Evolutionary conservation across 2,329 filamentous ascomycete genomes (phyloP).

Genomic region (Diplodia scrobiculata): DNA sequence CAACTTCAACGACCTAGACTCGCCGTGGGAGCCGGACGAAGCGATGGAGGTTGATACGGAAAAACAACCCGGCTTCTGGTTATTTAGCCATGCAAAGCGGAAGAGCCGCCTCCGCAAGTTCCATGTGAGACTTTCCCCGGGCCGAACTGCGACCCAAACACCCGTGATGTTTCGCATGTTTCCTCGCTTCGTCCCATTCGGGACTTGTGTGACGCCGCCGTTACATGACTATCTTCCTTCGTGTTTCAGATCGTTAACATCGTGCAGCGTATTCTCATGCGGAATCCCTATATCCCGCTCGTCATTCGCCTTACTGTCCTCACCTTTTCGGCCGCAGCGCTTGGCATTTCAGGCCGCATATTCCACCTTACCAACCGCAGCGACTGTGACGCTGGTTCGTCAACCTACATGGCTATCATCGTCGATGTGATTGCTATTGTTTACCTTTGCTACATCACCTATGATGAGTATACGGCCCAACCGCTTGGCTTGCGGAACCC

Average conservation of each 20-base stretch:
- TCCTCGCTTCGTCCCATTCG: conserved; percentile 7
- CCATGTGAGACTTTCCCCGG: conserved; percentile 46
- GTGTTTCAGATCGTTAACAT: conserved; percentile 26
- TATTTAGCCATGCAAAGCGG: conserved; percentile 52
- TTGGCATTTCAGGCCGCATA: conserved; percentile 76
- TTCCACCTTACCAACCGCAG: conserved; percentile 62
- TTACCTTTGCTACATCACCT: conserved; percentile 91
- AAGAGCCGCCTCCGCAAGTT: conserved; percentile 60
- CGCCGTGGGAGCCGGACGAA: conserved; percentile 59
- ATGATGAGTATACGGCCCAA: conserved; percentile 93
- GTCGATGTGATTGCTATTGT: conserved; percentile 87
- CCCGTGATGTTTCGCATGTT: conserved; percentile 16
- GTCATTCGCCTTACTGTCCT: conserved; percentile 81
- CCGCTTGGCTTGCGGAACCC: conserved; percentile 83
- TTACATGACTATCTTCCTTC: conserved; percentile 16
- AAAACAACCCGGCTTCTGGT: conserved; percentile 53
- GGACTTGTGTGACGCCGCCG: conserved; percentile 19
- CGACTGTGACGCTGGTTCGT: conserved; percentile 53
- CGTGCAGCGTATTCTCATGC: conserved; percentile 63
- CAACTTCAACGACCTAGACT: conserved; percentile 52
- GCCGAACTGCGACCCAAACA: conserved; percentile 20
- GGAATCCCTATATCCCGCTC: conserved; percentile 82
- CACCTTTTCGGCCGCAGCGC: conserved; percentile 76
- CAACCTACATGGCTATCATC: conserved; percentile 83
- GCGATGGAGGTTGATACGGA: conserved; percentile 52